Conservation (phyloP, 345 rosid species). For the Sapria himalayana region DNA sequence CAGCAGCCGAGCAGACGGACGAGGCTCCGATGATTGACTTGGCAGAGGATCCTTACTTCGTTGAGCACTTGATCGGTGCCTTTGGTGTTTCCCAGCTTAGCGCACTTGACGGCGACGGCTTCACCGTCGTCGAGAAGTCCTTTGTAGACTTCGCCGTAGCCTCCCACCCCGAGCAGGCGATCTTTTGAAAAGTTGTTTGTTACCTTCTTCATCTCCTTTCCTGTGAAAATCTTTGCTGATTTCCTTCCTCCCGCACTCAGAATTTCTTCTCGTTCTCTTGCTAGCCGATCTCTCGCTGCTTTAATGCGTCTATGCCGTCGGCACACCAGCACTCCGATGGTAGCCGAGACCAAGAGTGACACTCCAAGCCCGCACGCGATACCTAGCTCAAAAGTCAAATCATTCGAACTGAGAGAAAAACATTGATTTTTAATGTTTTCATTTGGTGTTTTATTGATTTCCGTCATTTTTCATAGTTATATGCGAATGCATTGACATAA, state of each 20-base stretch:
- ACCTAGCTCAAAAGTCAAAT: too few relatives aligned
- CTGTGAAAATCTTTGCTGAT: slow-evolving; percentile 14
- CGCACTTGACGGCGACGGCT: slow-evolving; percentile 28
- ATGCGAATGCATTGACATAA: too few relatives aligned
- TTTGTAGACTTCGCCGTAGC: slow-evolving; percentile 31
- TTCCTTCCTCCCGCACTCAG: slow-evolving; percentile 20
- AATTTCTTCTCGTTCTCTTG: slow-evolving; percentile 16
- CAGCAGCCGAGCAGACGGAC: slow-evolving; percentile 30
- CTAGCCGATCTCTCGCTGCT: slow-evolving; percentile 14
- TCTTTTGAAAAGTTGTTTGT: slow-evolving; percentile 24
- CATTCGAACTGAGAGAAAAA: too few relatives aligned
- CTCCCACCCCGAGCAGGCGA: slow-evolving; percentile 24
- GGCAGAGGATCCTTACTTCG: slow-evolving; percentile 33
- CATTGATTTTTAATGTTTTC: too few relatives aligned
- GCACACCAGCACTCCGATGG: slow-evolving; percentile 10
- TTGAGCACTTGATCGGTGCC: slow-evolving; percentile 32
- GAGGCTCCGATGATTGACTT: slow-evolving; percentile 29
- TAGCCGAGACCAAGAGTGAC: background rate
- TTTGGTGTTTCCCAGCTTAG: slow-evolving; percentile 29
- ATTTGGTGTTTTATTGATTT: too few relatives aligned
- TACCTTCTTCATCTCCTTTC: slow-evolving; percentile 22
- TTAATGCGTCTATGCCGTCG: slow-evolving; percentile 14
- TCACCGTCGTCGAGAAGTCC: slow-evolving; percentile 26
- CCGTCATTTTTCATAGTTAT: too few relatives aligned
- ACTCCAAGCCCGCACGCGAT: background rate